phyloP scores from a whole-genome alignment of 495 filamentous ascomycete species.

The Xylaria intraflava region DNA sequence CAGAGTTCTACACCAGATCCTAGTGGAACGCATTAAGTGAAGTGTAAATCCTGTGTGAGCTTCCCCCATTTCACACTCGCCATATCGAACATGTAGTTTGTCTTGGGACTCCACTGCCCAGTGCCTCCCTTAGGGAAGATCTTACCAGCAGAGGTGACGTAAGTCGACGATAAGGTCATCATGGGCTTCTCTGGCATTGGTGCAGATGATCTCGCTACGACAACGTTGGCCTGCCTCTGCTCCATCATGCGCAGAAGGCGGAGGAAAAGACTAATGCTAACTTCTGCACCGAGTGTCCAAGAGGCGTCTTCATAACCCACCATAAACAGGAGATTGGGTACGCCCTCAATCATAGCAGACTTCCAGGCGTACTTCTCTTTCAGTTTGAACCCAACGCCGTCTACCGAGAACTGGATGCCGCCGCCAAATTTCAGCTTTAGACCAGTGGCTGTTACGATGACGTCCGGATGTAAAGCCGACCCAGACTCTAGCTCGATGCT shows the following conservation, averaged over 20 bases:
- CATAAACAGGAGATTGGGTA: conserved; percentile 52
- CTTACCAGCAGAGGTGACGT: background rate
- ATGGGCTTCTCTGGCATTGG: conserved; percentile 10
- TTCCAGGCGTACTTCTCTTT: conserved; percentile 50
- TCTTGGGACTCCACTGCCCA: conserved; percentile 9
- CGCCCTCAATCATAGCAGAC: conserved; percentile 52
- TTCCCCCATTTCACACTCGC: conserved; percentile 10
- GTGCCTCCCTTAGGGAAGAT: conserved; percentile 7
- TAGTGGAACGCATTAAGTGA: background rate
- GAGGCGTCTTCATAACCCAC: conserved; percentile 53
- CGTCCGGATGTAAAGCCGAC: conserved; percentile 55
- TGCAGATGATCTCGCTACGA: background rate
- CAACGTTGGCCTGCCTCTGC: conserved; percentile 12
- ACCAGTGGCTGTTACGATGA: conserved; percentile 73
- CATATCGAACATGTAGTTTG: conserved; percentile 12
- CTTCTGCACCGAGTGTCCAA: conserved; percentile 57
- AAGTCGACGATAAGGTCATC: conserved; percentile 10
- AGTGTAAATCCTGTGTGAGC: conserved; percentile 5
- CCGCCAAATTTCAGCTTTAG: conserved; percentile 53
- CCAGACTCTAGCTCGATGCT: conserved; percentile 55
- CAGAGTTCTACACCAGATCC: background rate
- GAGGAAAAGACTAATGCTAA: conserved; percentile 33
- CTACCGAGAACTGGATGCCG: conserved; percentile 45
- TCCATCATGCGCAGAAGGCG: conserved; percentile 7
- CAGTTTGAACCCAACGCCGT: conserved; percentile 46